Base-by-base conservation (phyloP, 2,329 filamentous ascomycete species). In the Huntiella decipiens region DNA sequence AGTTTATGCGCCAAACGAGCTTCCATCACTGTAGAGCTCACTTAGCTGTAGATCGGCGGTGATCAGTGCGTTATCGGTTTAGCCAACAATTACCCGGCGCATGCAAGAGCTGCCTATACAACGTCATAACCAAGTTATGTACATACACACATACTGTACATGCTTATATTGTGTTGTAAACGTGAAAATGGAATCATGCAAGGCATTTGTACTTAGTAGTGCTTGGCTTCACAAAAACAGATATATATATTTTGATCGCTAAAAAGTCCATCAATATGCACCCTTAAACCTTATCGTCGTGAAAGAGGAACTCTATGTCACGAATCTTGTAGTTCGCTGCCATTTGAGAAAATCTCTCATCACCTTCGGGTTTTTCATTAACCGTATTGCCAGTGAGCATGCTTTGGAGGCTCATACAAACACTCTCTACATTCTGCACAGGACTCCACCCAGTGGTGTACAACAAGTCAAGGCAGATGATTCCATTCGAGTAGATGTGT, bases 401-500 rank as follows among this genome's bases (percentile, higher is more conserved):
- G 65, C 85, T 94, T 64, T 98, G 91, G 46, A 98, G 73, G 61
- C 85, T 93, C 74, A 98, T 91, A 66, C 86, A 95, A 19, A 98
- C 79, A 56, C 82, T 93, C 66, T 96, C 88, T 6, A 95, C 91
- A 49, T 88, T 95, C 59, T 98, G 91, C 0, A 98, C 88, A 0
- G 91, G 91, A 41, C 82, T 91, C 91, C 91, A 98, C 47, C 91
- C 91, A 52, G 85, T 79, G 7, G 73, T 68, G 44, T 85, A 85
- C 6, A 98, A 76, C 1, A 98, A 73, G 56, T 98, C 91, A 42
- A 98, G 79, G 57, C 91, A 98, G 58, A 98, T 98, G 61, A 96
- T 94, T 55, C 91, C 91, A 62, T 98, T 98, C 55, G 82, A 91
- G 66, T 98, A 98, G 61, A 98, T 83, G 65, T 98, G 91, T 3